Percentiles rank a stretch among this genome's conserved stretches.
Conservation (phyloP, 306 rosid genomes). For the Ziziphus jujuba region DNA sequence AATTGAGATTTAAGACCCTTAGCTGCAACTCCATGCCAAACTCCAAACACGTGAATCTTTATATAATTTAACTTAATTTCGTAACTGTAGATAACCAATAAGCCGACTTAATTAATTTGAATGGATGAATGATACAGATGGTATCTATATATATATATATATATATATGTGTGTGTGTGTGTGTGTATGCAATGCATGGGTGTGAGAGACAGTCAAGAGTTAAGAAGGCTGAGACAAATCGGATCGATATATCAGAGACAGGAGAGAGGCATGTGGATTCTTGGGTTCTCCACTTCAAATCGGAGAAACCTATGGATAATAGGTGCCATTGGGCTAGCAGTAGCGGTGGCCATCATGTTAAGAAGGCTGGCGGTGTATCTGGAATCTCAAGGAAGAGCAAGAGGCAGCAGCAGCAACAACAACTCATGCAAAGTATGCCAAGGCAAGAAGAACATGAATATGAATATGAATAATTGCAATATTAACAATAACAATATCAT, state of each 20-base stretch:
- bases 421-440: not conserved
- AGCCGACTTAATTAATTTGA: not conserved
- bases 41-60: constrained; percentile 20
- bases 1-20: too few species aligned
- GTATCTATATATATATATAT: too few species aligned
- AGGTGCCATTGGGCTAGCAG: constrained; percentile 1
- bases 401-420: not conserved
- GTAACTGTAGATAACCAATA: too few species aligned
- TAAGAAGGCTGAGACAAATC: too few species aligned
- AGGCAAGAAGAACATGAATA: not conserved
- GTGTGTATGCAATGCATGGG: too few species aligned
- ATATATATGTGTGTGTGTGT: too few species aligned
- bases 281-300: constrained; percentile 11
- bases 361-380: not conserved
- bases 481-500: not conserved
- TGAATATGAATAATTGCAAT: not conserved
- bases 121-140: too few species aligned
- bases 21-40: not conserved
- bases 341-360: not conserved
- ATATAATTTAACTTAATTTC: not conserved
- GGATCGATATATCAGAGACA: too few species aligned
- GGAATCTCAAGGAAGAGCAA: too few species aligned
- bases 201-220: too few species aligned
- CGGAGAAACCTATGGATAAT: constrained; percentile 5
- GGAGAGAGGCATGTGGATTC: constrained; percentile 16